Conservation (phyloP, 2,329 filamentous ascomycete species). For the Ascochyta pisi region DNA sequence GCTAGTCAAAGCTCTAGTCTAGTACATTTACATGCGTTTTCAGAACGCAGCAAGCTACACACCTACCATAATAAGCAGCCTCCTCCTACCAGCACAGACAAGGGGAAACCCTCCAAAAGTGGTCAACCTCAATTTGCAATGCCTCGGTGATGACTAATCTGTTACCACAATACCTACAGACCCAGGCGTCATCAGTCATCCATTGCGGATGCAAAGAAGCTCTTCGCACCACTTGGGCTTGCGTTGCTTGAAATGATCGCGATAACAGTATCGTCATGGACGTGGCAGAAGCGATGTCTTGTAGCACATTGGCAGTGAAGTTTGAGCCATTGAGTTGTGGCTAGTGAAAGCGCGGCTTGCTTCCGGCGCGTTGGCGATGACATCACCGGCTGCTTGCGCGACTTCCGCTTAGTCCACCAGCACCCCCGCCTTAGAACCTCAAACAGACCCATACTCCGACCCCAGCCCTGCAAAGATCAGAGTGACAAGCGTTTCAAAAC, state of each 20-base stretch:
- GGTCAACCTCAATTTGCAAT: no score
- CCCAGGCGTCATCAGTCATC: neutral
- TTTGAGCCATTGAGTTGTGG: slow-evolving; percentile 1
- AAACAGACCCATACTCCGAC: slow-evolving; percentile 26
- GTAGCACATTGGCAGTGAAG: slow-evolving; percentile 1
- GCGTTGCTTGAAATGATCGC: neutral
- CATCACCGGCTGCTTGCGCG: slow-evolving; percentile 27
- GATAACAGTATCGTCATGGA: neutral
- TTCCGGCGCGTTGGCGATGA: slow-evolving; percentile 28
- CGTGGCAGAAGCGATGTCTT: neutral
- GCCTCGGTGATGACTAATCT: neutral
- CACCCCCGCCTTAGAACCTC: slow-evolving; percentile 23
- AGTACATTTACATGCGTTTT: neutral
- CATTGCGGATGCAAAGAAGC: neutral
- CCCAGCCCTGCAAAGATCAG: slow-evolving; percentile 22
- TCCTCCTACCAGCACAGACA: neutral
- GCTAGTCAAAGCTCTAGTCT: neutral
- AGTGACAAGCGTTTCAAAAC: slow-evolving; percentile 19
- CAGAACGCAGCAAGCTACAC: neutral
- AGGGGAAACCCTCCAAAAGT: neutral
- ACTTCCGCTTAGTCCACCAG: slow-evolving; percentile 7
- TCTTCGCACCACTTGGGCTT: neutral
- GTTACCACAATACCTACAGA: neutral
- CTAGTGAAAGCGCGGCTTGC: slow-evolving; percentile 25
- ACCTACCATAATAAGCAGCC: neutral